Evolutionary conservation across 1,284 basidiomycete genomes (phyloP).

Genomic region (Moniliophthora roreri): DNA sequence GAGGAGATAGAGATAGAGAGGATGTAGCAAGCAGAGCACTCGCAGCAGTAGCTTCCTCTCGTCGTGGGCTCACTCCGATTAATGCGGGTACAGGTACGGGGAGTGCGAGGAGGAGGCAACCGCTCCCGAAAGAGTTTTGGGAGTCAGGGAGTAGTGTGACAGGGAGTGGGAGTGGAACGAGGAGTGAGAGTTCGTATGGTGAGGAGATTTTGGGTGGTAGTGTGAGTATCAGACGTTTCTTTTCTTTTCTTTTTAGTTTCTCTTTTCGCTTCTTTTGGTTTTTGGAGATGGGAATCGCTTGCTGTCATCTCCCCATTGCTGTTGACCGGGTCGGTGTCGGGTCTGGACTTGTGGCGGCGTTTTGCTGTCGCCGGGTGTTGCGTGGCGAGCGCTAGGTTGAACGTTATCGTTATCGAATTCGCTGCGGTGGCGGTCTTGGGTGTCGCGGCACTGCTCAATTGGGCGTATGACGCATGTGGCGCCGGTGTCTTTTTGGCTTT

Average conservation of each 20-base stretch:
- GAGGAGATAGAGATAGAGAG: slow-evolving; percentile 45
- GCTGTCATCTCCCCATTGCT: too few relatives aligned
- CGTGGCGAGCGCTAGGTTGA: too few relatives aligned
- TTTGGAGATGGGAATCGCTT: too few relatives aligned
- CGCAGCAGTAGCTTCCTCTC: slow-evolving; percentile 57
- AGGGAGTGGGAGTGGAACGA: slow-evolving; percentile 1
- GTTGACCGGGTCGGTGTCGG: too few relatives aligned
- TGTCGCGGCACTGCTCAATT: too few relatives aligned
- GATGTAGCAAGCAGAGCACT: slow-evolving; percentile 56
- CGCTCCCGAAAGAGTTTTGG: slow-evolving; percentile 63
- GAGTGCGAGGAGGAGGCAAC: slow-evolving; percentile 48
- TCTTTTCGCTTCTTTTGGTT: too few relatives aligned
- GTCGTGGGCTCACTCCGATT: slow-evolving; percentile 39
- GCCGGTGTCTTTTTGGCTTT: too few relatives aligned
- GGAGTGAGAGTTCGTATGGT: slow-evolving; percentile 8
- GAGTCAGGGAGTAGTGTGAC: slow-evolving; percentile 30
- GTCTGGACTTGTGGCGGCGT: too few relatives aligned
- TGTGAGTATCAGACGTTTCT: slow-evolving; percentile 10
- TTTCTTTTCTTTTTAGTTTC: neutral
- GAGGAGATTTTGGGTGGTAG: slow-evolving; percentile 1
- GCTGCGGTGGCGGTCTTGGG: too few relatives aligned
- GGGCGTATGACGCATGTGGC: too few relatives aligned
- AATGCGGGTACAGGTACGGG: slow-evolving; percentile 42
- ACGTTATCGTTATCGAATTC: too few relatives aligned
- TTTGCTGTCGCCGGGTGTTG: too few relatives aligned